Evolutionary conservation across 2,329 filamentous ascomycete genomes (phyloP).

Genomic region (Leptographium galeiforme): DNA sequence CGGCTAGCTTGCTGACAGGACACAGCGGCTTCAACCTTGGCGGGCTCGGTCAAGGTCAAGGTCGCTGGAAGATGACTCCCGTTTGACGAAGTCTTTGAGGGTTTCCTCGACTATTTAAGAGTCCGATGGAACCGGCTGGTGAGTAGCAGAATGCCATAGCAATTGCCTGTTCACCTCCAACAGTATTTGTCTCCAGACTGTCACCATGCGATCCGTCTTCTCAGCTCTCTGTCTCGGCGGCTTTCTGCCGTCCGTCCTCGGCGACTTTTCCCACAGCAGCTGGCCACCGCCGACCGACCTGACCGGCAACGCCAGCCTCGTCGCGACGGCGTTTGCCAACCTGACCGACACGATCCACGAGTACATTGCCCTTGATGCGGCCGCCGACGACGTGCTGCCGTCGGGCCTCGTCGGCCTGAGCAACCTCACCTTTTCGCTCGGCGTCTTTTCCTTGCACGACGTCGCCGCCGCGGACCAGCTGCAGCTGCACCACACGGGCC

Average conservation of each 20-base stretch:
- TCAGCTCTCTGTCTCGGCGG: background rate
- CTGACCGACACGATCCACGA: background rate
- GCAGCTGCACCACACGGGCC: conserved; percentile 27
- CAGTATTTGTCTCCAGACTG: too few relatives aligned
- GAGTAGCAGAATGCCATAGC: too few relatives aligned
- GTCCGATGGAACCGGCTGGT: too few relatives aligned
- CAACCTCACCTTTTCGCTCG: conserved; percentile 6
- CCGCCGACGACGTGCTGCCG: background rate
- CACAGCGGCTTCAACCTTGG: too few relatives aligned
- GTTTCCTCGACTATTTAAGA: too few relatives aligned
- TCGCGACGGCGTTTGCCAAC: background rate
- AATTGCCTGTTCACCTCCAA: too few relatives aligned
- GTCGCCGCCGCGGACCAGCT: conserved; percentile 10
- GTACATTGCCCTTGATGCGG: background rate
- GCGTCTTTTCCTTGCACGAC: conserved; percentile 5
- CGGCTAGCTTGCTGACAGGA: too few relatives aligned
- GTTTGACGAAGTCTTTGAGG: too few relatives aligned
- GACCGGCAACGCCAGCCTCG: background rate
- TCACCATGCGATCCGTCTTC: background rate
- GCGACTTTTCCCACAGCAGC: conserved; percentile 1
- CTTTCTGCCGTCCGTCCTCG: background rate
- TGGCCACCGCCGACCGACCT: conserved; percentile 2
- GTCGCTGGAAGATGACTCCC: too few relatives aligned
- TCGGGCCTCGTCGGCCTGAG: background rate
- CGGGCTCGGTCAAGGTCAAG: too few relatives aligned